Conservation (phyloP, 2,329 filamentous ascomycete species). For the Aureobasidium zeae region DNA sequence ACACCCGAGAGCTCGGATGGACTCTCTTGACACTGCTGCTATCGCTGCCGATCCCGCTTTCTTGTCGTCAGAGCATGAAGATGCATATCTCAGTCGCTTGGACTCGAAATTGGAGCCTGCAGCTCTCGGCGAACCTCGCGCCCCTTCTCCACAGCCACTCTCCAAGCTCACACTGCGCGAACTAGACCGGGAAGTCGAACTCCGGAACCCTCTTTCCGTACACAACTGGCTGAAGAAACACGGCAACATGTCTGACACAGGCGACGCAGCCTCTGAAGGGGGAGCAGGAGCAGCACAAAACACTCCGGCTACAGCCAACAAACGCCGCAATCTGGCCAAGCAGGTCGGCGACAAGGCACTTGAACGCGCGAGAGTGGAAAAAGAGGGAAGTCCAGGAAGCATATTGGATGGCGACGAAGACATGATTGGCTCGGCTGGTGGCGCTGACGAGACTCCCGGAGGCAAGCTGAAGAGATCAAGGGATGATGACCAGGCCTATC, state of each 20-base stretch:
- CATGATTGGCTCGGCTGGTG: too few relatives aligned
- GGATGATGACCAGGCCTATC: constrained; percentile 37
- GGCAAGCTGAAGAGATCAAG: constrained; percentile 27
- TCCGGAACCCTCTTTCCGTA: constrained; percentile 79
- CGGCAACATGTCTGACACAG: constrained; percentile 16
- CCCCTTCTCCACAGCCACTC: constrained; percentile 37
- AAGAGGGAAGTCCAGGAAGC: constrained; percentile 28
- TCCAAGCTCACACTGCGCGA: constrained; percentile 36
- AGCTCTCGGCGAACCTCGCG: constrained; percentile 25
- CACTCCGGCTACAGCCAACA: constrained; percentile 64
- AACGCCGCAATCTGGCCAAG: constrained; percentile 27
- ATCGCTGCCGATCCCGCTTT: constrained; percentile 55
- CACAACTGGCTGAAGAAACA: constrained; percentile 72
- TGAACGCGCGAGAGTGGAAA: constrained; percentile 28
- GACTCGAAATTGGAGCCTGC: constrained; percentile 46
- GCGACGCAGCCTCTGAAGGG: constrained; percentile 28
- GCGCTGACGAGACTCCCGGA: constrained; percentile 31
- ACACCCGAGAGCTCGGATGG: constrained; percentile 25
- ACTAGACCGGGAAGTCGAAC: constrained; percentile 40
- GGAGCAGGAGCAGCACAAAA: constrained; percentile 64
- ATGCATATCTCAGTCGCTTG: constrained; percentile 61
- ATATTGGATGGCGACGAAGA: constrained; percentile 26
- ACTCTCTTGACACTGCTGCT: constrained; percentile 32
- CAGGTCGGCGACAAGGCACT: constrained; percentile 29
- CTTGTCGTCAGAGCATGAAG: constrained; percentile 59